Conservation (phyloP, 306 rosid species). For the Rosa persica region DNA sequence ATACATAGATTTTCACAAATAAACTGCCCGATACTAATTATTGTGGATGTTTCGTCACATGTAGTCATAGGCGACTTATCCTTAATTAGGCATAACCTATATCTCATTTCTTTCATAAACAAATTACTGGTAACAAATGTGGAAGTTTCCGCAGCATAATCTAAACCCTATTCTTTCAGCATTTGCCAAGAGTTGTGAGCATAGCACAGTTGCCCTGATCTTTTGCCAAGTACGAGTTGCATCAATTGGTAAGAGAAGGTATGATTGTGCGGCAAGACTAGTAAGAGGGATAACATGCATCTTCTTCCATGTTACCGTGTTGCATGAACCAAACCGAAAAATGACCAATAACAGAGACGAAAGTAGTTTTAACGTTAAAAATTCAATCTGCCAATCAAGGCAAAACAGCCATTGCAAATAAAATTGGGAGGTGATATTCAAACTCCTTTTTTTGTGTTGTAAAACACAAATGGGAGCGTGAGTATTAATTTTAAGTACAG, state of each 20-base stretch:
- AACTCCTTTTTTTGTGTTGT: neutral
- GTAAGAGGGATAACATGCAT: neutral
- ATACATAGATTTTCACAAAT: too few species aligned
- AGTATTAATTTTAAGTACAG: neutral
- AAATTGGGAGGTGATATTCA: neutral
- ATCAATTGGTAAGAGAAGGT: neutral
- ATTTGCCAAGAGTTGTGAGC: neutral
- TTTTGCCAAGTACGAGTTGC: neutral
- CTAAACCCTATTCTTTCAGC: neutral
- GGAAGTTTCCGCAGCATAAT: too few species aligned
- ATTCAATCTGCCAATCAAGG: neutral
- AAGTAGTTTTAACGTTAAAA: neutral
- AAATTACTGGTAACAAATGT: too few species aligned
- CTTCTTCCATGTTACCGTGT: neutral
- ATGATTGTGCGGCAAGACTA: neutral
- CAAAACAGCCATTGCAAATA: neutral
- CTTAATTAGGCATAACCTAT: too few species aligned
- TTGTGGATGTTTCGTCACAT: too few species aligned
- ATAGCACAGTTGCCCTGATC: neutral
- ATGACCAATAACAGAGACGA: neutral
- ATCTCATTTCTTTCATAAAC: too few species aligned
- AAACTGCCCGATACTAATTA: too few species aligned
- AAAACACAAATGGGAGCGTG: neutral
- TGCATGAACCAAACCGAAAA: neutral
- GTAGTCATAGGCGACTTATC: too few species aligned